Conservation (phyloP, 2,329 filamentous ascomycete genomes). For the Fusarium nurragi region DNA sequence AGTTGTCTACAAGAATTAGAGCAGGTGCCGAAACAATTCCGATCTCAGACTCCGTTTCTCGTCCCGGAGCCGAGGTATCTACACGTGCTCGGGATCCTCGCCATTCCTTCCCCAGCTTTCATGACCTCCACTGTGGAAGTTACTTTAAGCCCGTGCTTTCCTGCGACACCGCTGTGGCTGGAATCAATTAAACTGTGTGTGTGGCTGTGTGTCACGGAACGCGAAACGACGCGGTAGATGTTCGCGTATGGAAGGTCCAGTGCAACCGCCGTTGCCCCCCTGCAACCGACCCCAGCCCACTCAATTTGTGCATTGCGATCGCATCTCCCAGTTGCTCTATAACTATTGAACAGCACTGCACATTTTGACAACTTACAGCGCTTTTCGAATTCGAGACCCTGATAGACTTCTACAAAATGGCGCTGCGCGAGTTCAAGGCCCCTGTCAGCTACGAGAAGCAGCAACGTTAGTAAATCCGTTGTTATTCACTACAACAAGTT, state of each 20-base stretch:
- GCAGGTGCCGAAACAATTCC: constrained; percentile 33
- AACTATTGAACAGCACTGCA: constrained; percentile 11
- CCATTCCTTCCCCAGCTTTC: constrained; percentile 36
- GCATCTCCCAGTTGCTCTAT: constrained; percentile 24
- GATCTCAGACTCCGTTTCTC: constrained; percentile 30
- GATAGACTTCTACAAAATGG: constrained; percentile 66
- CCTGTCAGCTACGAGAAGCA: constrained; percentile 90
- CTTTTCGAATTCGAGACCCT: constrained; percentile 29
- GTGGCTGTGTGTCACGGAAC: constrained; percentile 46
- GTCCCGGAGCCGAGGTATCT: constrained; percentile 48
- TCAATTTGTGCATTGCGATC: constrained; percentile 46
- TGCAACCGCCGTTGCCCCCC: constrained; percentile 42
- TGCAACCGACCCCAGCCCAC: constrained; percentile 45
- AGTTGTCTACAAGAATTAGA: constrained; percentile 17
- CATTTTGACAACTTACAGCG: constrained; percentile 25
- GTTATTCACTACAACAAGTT: constrained; percentile 1
- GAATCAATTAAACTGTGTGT: constrained; percentile 42
- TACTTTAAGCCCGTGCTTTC: constrained; percentile 5
- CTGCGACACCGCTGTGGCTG: constrained; percentile 31
- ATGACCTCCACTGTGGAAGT: not conserved
- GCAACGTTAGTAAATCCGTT: constrained; percentile 67
- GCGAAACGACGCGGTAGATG: constrained; percentile 48
- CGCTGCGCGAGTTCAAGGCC: constrained; percentile 81
- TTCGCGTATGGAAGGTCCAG: constrained; percentile 18
- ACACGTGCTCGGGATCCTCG: constrained; percentile 49